Percentiles rank a stretch among this genome's conserved stretches.
Conservation (phyloP, 2,329 filamentous ascomycete genomes). For the Diaporthe ilicicola region DNA sequence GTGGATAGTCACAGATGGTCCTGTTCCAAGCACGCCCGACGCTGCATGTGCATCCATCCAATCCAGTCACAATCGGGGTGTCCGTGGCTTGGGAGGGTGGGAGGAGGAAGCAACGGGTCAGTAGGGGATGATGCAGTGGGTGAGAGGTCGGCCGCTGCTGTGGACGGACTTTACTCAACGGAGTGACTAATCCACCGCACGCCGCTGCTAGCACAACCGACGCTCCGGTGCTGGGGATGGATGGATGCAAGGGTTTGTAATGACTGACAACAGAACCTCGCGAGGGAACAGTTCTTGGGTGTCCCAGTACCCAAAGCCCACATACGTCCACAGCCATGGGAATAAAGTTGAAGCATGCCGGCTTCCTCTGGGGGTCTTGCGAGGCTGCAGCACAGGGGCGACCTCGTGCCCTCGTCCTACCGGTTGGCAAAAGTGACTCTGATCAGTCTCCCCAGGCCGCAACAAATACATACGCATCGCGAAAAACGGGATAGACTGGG, state of each 20-base stretch:
- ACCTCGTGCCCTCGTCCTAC: constrained; percentile 4
- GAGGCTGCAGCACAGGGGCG: neutral
- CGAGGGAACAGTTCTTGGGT: neutral
- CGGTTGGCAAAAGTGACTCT: neutral
- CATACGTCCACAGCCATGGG: neutral
- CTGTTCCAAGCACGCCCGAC: neutral
- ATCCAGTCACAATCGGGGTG: constrained; percentile 16
- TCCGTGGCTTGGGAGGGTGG: neutral
- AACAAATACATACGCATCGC: neutral
- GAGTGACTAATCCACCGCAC: constrained; percentile 16
- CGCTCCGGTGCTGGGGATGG: too few relatives aligned
- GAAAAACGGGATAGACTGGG: neutral
- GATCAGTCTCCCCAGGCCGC: neutral
- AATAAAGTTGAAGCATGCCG: neutral
- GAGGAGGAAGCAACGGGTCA: neutral
- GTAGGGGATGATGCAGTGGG: neutral
- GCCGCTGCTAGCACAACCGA: neutral
- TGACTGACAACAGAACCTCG: neutral
- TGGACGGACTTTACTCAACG: constrained; percentile 11
- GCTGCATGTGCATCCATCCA: neutral
- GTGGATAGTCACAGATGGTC: neutral
- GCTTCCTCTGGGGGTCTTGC: neutral
- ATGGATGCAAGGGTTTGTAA: constrained; percentile 17
- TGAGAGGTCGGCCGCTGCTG: neutral
- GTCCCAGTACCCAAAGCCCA: neutral